Conservation (phyloP, 768 basidiomycete genomes). For the Sutorius australiensis region DNA sequence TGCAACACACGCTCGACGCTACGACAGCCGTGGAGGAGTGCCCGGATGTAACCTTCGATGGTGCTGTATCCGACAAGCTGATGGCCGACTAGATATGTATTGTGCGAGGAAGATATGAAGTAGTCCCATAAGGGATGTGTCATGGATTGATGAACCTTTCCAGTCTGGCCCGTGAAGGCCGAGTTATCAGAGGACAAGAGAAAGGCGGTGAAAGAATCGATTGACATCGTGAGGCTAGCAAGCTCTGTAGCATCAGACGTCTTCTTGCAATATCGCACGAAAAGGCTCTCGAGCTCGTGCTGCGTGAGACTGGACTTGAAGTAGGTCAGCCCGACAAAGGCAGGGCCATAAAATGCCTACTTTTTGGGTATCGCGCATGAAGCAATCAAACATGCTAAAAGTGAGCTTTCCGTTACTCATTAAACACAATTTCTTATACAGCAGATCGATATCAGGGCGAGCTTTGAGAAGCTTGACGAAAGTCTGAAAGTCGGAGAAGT, state of each 20-base stretch:
- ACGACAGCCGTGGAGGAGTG: conserved; percentile 84
- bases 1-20: conserved; percentile 81
- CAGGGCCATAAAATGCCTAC: conserved; percentile 26
- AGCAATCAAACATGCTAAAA: conserved; percentile 42
- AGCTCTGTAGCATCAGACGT: conserved; percentile 2
- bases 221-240: conserved; percentile 33
- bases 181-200: conserved; percentile 78
- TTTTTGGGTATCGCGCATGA: conserved; percentile 52
- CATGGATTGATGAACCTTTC: conserved; percentile 76
- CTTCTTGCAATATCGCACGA: conserved; percentile 33
- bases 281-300: conserved; percentile 34
- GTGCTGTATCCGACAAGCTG: conserved; percentile 88
- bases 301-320: conserved; percentile 35
- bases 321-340: conserved; percentile 11
- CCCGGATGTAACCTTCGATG: conserved; percentile 89
- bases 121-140: conserved; percentile 83
- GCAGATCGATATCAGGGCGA: conserved; percentile 73
- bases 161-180: conserved; percentile 49
- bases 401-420: conserved; percentile 33
- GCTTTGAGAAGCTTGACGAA: conserved; percentile 82
- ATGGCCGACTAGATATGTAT: conserved; percentile 85
- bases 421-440: conserved; percentile 48
- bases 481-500: conserved; percentile 73
- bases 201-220: conserved; percentile 73
- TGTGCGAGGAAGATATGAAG: conserved; percentile 86